phyloP scores from a whole-genome alignment of 371 early-diverging fungal species.

The Polyrhizophydium stewartii region DNA sequence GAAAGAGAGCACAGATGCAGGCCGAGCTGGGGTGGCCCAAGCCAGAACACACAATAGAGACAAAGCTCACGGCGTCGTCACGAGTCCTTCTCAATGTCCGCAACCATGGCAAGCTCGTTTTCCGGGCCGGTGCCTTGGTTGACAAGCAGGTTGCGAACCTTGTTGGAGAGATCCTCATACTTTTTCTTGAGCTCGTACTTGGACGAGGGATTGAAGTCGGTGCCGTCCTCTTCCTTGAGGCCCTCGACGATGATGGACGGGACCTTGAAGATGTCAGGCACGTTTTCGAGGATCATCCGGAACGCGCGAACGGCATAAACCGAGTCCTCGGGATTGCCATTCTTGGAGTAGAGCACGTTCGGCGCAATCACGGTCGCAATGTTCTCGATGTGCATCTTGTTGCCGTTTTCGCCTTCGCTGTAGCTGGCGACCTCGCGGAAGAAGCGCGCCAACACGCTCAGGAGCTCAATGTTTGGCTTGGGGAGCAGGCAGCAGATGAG shows the following conservation, averaged over 20 bases:
- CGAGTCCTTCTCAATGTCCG: background rate
- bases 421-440: slow-evolving; percentile 64
- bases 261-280: background rate
- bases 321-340: slow-evolving; percentile 44
- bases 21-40: too few relatives aligned
- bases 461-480: slow-evolving; percentile 83
- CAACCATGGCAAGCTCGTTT: background rate
- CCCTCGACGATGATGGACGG: background rate
- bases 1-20: background rate
- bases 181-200: background rate
- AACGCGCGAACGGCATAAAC: background rate
- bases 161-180: background rate
- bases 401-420: slow-evolving; percentile 34
- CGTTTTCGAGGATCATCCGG: background rate
- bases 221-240: background rate
- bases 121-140: background rate
- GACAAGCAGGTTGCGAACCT: background rate
- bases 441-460: slow-evolving; percentile 80
- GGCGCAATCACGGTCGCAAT: slow-evolving; percentile 92
- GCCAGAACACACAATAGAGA: too few relatives aligned
- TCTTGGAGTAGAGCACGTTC: slow-evolving; percentile 81
- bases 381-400: slow-evolving; percentile 86
- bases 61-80: too few relatives aligned
- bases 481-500: slow-evolving; percentile 81
- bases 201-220: background rate